Base-by-base conservation (phyloP, 352 stramenopile genomes). In the Pelagophyceae sp. region DNA sequence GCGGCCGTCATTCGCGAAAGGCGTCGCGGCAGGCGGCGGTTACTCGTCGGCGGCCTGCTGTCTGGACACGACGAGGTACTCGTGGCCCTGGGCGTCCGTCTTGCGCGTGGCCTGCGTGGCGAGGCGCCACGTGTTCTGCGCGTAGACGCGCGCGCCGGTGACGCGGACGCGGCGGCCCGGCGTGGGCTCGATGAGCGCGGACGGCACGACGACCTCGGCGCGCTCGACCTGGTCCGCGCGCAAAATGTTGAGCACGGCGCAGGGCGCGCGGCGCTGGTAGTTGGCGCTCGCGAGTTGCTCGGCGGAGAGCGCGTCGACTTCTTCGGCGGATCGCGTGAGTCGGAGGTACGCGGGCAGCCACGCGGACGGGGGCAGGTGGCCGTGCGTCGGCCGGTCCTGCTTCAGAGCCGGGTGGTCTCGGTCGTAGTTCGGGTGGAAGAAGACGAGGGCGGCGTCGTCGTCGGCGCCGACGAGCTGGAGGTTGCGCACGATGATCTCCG, bases 171-270 rank as follows among this genome's bases (percentile, higher is more conserved):
- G 61, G 23, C 61, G 23, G 31, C 31, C 61, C 15, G 61, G 61
- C 61, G 15, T n/a, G 61, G 61, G 61, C 61, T 70, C 61, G 61
- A 70, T 70, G 51, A 85, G 29, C 76, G 84, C 82, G 31, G 84
- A 80, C 65, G 82, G 75, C 17, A 87, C 79, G 29, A 84, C 76
- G 50, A 61, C 79, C 0, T 76, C 75, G 29, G 61, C 61, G 60
- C 25, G 40, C 75, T 82, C 80, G 0, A 85, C 76, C 76, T 86
- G 82, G 20, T 72, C 79, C 58, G 83, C 81, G 51, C 83, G 69
- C 31, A 83, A 71, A 70, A 88, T 85, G 51, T 86, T 80, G 31
- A 88, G 81, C 58, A 82, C 81, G 29, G 84, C 82, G 27, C 85
- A 75, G n/a, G 85, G 85, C 27, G 85, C 82, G 38, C 81, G 61